Base-by-base conservation (phyloP, 1,284 basidiomycete species). In the Sporisorium iseilematis-ciliati region DNA sequence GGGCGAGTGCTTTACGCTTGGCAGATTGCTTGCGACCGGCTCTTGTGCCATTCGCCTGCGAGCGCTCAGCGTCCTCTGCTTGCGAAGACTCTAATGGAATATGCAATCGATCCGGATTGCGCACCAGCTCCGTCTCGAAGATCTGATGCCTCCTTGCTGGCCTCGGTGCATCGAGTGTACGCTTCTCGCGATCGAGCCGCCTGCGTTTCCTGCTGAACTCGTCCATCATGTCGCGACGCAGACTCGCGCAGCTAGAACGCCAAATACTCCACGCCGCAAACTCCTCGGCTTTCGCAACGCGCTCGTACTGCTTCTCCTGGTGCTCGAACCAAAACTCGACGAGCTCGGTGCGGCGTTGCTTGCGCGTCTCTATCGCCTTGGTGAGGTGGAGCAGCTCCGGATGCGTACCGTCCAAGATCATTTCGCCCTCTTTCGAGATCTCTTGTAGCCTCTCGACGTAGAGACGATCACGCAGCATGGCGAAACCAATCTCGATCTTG, bases 301-400 rank as follows among this genome's bases (percentile, higher is more conserved):
- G 91, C 80, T 92, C 91, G 53, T 91, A 89, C 64, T 93, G 88
- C 61, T 89, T 89, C 7, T 90, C 89, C 8, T 94, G 88, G 73
- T 93, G 91, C 25, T 88, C 88, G 45, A 86, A 78, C 77, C 80
- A 83, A 45, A 75, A 59, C 25, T 82, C 76, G 12, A 86, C 84
- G 20, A 86, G 78, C 35, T 81, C 77, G n/a, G 86, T 81, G 43
- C 83, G 83, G 35, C 80, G 78, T 33, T 82, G 79, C 29, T 83
- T 61, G 4, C 86, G 81, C 35, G 81, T 76, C 59, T 86, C 86
- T 63, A 87, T 86, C 12, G 86, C 74, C 21, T 82, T 80, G 55
- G 92, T 92, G 4, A 95, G 87, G 82, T 93, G 90, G 18, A 91
- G 87, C 64, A 94, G 87, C 82, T 95, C 93, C 0, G 94, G 93